Evolutionary conservation across 2,329 filamentous ascomycete genomes (phyloP).

Genomic region (Rhexocercosporidium sp.): DNA sequence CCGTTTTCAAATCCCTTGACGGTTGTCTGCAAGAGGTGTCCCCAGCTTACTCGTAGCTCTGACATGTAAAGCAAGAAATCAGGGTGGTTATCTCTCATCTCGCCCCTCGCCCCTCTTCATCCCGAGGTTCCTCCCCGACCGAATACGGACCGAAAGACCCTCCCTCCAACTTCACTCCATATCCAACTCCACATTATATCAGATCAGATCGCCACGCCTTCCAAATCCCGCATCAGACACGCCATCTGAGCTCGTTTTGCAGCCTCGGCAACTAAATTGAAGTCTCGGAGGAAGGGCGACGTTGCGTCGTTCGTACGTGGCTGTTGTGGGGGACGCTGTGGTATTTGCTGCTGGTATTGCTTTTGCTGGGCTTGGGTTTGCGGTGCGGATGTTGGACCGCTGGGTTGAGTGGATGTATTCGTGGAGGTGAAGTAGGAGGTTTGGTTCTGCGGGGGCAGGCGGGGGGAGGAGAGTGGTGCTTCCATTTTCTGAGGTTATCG

Average conservation of each 20-base stretch:
- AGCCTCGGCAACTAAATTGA: constrained; percentile 87
- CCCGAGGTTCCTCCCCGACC: constrained; percentile 2
- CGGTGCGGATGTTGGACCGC: constrained; percentile 31
- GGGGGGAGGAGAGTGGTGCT: constrained; percentile 44
- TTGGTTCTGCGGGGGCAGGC: constrained; percentile 28
- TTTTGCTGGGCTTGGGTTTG: constrained; percentile 14
- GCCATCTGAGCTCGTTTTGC: constrained; percentile 93
- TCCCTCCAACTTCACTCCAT: neutral
- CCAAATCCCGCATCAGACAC: constrained; percentile 85
- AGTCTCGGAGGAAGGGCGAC: constrained; percentile 74
- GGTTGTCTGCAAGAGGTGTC: neutral
- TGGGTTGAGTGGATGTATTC: constrained; percentile 31
- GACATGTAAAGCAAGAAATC: neutral
- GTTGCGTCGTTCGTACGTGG: constrained; percentile 54
- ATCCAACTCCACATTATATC: neutral
- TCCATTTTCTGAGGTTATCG: constrained; percentile 39
- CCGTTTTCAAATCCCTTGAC: neutral
- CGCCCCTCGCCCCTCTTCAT: neutral
- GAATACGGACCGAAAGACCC: neutral
- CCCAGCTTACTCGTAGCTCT: neutral
- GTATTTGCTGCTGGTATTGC: constrained; percentile 18
- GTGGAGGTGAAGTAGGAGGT: constrained; percentile 31
- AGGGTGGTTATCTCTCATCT: neutral
- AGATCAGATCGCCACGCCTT: constrained; percentile 48
- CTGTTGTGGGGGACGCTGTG: constrained; percentile 27